Conservation (phyloP, 169 alveolate species). For the Hepatocystis sp. region DNA sequence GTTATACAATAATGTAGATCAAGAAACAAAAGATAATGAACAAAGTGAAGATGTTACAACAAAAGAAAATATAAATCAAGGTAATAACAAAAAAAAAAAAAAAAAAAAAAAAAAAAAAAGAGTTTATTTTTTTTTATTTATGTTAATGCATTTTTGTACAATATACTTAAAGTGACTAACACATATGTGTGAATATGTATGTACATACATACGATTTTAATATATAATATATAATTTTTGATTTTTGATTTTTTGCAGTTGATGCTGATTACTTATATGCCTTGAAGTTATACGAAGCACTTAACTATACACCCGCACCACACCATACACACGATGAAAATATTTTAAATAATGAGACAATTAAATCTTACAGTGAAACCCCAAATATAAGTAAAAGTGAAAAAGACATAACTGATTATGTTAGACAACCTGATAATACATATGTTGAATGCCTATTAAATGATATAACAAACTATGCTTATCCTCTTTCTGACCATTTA, state of each 20-base stretch:
- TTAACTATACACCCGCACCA: conserved; percentile 1
- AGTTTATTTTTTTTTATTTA: no score
- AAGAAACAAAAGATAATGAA: not conserved
- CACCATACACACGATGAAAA: not conserved
- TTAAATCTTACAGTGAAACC: no score
- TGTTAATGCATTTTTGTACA: no score
- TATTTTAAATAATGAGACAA: not conserved
- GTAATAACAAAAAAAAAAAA: not conserved
- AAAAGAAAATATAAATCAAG: conserved; percentile 14
- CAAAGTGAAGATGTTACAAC: conserved; percentile 1
- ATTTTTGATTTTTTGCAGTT: not conserved
- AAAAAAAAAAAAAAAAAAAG: not conserved
- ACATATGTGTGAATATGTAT: not conserved
- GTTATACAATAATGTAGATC: not conserved
- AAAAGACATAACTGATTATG: conserved; percentile 2
- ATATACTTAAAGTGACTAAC: no score
- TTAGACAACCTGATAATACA: conserved; percentile 35
- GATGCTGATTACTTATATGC: conserved; percentile 53
- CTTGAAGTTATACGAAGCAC: conserved; percentile 45
- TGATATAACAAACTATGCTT: no score
- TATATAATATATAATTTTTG: not conserved
- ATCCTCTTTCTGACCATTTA: no score
- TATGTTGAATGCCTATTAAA: conserved; percentile 63
- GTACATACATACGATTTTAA: not conserved
- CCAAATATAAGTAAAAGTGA: not conserved